These are phyloP conservation scores for Suillus paluster DNA, from an alignment of 768 basidiomycete species.

Conservation along the genomic window DNA sequence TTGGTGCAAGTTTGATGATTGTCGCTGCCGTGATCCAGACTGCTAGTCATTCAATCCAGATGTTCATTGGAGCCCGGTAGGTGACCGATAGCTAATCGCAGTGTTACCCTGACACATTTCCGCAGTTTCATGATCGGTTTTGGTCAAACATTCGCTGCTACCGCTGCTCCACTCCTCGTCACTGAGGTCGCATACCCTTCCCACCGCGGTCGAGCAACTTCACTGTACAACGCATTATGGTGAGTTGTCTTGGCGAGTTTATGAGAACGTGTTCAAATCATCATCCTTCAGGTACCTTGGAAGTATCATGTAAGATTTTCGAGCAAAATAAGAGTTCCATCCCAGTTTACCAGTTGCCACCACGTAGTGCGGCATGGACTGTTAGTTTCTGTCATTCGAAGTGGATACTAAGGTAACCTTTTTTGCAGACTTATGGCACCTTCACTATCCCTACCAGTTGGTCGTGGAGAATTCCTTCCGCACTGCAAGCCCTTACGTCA, in stretches of 20 bases:
- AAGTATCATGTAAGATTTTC: constrained; percentile 34
- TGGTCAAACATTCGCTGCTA: no score
- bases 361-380: constrained; percentile 66
- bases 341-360: not conserved
- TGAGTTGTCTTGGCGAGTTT: constrained; percentile 18
- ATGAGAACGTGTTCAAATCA: constrained; percentile 10
- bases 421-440: constrained; percentile 21
- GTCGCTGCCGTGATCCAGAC: no score
- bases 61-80: constrained; percentile 50
- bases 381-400: not conserved
- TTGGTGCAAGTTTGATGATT: constrained; percentile 47
- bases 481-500: constrained; percentile 16
- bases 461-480: constrained; percentile 25
- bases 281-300: constrained; percentile 37
- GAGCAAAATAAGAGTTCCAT: not conserved
- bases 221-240: constrained; percentile 50
- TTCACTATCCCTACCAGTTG: constrained; percentile 17
- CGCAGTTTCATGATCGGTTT: no score
- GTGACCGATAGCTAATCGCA: constrained; percentile 9
- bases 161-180: no score
- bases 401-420: not conserved
- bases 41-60: constrained; percentile 43
- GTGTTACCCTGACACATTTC: constrained; percentile 23
- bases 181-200: no score
- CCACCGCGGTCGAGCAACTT: constrained; percentile 51